Evolutionary conservation across 2,329 filamentous ascomycete species (phyloP).

Genomic region (Ascochyta viciae-villosae): DNA sequence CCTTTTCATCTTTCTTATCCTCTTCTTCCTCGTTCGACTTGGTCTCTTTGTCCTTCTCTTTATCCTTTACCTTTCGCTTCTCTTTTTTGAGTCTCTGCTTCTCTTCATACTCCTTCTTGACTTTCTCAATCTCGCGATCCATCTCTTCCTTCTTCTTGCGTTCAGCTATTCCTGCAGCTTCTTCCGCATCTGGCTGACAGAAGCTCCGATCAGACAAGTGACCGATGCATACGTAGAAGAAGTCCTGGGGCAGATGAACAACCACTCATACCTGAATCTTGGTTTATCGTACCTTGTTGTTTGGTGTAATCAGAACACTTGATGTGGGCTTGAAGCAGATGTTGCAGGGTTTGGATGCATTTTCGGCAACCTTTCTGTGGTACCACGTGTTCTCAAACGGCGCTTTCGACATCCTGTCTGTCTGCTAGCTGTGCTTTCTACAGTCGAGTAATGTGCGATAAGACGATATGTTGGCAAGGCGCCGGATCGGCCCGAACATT

Average conservation of each 20-base stretch:
- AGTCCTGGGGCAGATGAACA: constrained; percentile 64
- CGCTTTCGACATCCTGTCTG: constrained; percentile 1
- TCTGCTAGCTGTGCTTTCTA: background rate
- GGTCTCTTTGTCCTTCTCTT: constrained; percentile 61
- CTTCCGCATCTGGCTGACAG: constrained; percentile 74
- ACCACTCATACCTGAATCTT: background rate
- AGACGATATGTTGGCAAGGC: background rate
- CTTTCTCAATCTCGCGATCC: constrained; percentile 56
- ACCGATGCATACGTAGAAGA: constrained; percentile 86
- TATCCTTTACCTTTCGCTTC: constrained; percentile 54
- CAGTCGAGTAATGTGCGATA: background rate
- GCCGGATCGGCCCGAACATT: background rate
- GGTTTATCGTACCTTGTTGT: constrained; percentile 73
- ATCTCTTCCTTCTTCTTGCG: constrained; percentile 61
- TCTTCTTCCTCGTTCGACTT: constrained; percentile 68
- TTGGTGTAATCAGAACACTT: constrained; percentile 86
- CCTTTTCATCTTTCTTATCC: constrained; percentile 68
- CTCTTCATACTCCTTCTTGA: constrained; percentile 59
- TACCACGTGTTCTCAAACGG: constrained; percentile 78
- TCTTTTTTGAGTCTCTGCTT: constrained; percentile 66
- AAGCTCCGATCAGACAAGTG: constrained; percentile 87
- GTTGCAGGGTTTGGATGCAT: constrained; percentile 82
- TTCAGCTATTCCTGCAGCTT: constrained; percentile 64
- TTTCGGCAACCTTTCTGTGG: constrained; percentile 84
- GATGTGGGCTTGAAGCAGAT: constrained; percentile 90